Conservation (phyloP, 1,284 basidiomycete genomes). For the Irpex sp. region DNA sequence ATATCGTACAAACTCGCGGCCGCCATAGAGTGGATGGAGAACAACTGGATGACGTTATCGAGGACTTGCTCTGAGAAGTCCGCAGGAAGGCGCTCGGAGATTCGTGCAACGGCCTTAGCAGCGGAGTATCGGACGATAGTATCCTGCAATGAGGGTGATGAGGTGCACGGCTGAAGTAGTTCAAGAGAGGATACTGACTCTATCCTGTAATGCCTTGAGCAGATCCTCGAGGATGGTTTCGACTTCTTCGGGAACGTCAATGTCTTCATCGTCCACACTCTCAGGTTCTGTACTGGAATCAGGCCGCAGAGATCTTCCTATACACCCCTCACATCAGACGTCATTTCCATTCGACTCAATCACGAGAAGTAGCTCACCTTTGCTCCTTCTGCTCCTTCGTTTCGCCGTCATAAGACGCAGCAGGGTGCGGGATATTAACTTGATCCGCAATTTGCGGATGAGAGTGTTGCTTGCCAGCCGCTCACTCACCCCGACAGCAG, state of each 20-base stretch:
- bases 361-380: conserved; percentile 30
- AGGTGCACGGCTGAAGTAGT: not conserved
- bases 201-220: conserved; percentile 53
- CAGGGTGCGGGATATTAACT: conserved; percentile 61
- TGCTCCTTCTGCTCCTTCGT: conserved; percentile 32
- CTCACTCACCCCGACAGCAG: conserved; percentile 36
- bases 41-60: conserved; percentile 71
- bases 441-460: conserved; percentile 63
- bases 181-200: not conserved
- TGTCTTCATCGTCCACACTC: conserved; percentile 40
- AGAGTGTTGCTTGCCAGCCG: conserved; percentile 53
- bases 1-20: conserved; percentile 66
- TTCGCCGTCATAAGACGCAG: conserved; percentile 59
- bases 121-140: conserved; percentile 94
- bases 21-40: conserved; percentile 61
- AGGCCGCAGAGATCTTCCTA: not conserved
- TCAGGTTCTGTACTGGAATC: conserved; percentile 4
- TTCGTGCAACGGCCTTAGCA: conserved; percentile 88
- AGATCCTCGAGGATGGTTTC: conserved; percentile 77
- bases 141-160: conserved; percentile 51
- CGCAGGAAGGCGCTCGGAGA: conserved; percentile 76
- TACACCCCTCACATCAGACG: not conserved
- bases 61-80: conserved; percentile 80
- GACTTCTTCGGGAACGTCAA: conserved; percentile 77
- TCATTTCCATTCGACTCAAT: not conserved